Evolutionary conservation across 116 monocot genomes (phyloP), one percentile per base, ranked within the genome.

Genomic region (Papilionanthe hybrid): DNA sequence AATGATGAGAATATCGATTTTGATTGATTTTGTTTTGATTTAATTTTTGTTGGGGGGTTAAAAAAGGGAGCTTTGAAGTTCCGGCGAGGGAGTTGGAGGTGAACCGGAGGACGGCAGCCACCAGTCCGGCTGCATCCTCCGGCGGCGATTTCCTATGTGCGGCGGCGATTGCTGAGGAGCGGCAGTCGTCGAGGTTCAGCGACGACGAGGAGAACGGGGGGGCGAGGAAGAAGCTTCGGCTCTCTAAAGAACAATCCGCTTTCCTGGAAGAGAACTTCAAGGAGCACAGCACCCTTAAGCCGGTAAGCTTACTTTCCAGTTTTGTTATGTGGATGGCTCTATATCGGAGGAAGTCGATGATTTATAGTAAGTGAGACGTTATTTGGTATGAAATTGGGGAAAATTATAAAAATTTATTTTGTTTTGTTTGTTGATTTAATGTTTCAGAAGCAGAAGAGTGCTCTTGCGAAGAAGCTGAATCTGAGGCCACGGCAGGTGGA

Each of bases 391-490:
- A 15, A 15, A 53, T 17, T 17, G 17, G 0, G 53, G 60, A 9
- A 69, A 69, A 10, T 8, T 5, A 22, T 32, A 30, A 13, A 15
- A 37, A 15, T 17, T 12, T 37, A 0, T 69, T 69, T 60, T 22
- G 23, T 60, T 60, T 37, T 22, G 20, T 23, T 60, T 25, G 23
- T 60, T 23, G 22, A 60, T 22, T n/a, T 25, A 60, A 60, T 23
- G 7, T 49, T 37, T 22, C 65, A 83, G 83, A 83, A 75, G 49
- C 83, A 79, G 49, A 83, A 83, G 79, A 12, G 48, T 7, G 83
- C 79, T n/a, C 75, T 83, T 43, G 83, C 83, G 17, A 79, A 79
- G 75, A 79, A 79, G 79, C 83, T 83, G 75, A 83, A 75, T 72
- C 83, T 83, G 43, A 43, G 73, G 11, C 73, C 73, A 1, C 73